Evolutionary conservation across 2,329 filamentous ascomycete genomes (phyloP).

Genomic region (Fusarium albosuccineum): DNA sequence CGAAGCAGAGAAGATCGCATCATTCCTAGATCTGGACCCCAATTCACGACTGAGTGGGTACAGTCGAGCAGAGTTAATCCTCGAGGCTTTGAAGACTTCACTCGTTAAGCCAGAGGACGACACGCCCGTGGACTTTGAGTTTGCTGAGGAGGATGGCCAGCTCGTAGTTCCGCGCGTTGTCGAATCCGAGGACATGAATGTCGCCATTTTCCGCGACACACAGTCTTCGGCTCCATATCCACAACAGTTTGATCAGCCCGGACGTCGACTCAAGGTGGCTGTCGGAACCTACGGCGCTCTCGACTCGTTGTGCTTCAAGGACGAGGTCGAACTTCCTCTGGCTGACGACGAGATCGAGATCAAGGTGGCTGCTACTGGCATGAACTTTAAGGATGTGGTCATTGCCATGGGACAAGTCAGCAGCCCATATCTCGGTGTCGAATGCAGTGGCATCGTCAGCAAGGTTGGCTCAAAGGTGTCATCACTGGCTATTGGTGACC

Average conservation of each 20-base stretch:
- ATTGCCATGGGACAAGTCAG: constrained; percentile 56
- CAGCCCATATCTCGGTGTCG: constrained; percentile 53
- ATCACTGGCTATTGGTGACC: constrained; percentile 23
- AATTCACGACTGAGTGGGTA: constrained; percentile 47
- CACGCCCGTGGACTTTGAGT: constrained; percentile 34
- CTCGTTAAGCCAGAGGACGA: background rate
- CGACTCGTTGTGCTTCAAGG: constrained; percentile 57
- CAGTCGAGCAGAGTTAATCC: constrained; percentile 50
- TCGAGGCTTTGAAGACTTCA: constrained; percentile 36
- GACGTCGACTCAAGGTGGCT: constrained; percentile 52
- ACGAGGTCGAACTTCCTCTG: constrained; percentile 48
- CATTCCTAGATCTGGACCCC: constrained; percentile 61
- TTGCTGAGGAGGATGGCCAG: constrained; percentile 46
- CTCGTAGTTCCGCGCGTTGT: constrained; percentile 49
- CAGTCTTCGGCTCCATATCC: constrained; percentile 45
- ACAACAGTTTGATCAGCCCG: constrained; percentile 55
- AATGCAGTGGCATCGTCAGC: constrained; percentile 56
- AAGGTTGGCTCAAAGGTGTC: constrained; percentile 52
- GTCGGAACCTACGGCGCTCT: constrained; percentile 55
- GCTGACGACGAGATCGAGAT: constrained; percentile 57
- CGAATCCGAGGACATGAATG: constrained; percentile 43
- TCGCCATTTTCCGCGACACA: constrained; percentile 45
- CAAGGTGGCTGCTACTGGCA: constrained; percentile 57
- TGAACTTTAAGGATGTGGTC: constrained; percentile 63
- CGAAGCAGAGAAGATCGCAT: constrained; percentile 59